phyloP scores from a whole-genome alignment of 306 rosid species.

The Oxytropis ochrocephala region DNA sequence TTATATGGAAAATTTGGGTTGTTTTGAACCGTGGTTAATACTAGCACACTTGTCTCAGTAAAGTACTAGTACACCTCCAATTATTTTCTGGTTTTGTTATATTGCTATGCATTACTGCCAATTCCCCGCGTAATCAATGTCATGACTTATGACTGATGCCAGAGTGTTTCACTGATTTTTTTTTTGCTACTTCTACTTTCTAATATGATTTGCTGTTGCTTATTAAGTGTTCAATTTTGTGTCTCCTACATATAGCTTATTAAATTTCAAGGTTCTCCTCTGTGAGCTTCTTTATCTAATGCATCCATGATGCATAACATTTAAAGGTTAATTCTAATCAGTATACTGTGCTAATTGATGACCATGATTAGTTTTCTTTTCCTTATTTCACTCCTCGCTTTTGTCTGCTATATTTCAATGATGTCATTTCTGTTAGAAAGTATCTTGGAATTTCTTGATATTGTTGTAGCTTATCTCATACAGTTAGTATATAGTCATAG shows the following conservation, averaged over 20 bases:
- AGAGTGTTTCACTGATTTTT: background rate
- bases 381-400: background rate
- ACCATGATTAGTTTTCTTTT: background rate
- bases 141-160: constrained; percentile 8
- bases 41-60: constrained; percentile 4
- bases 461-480: no score
- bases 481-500: no score
- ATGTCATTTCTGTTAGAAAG: background rate
- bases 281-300: background rate
- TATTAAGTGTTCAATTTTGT: constrained; percentile 3
- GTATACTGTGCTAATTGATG: background rate
- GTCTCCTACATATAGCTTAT: background rate
- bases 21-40: background rate
- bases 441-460: no score
- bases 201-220: background rate
- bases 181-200: background rate
- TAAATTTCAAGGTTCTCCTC: background rate
- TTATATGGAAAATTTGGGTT: background rate
- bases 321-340: background rate
- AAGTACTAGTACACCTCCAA: background rate
- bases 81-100: constrained; percentile 8
- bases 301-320: background rate
- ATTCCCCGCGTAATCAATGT: background rate
- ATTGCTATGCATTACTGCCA: background rate
- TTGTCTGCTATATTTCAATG: background rate